A percentile compares a stretch with the other conserved stretches of the same genome.
Evolutionary conservation across 352 stramenopile species (phyloP).

Genomic region (Saprolegnia diclina): DNA sequence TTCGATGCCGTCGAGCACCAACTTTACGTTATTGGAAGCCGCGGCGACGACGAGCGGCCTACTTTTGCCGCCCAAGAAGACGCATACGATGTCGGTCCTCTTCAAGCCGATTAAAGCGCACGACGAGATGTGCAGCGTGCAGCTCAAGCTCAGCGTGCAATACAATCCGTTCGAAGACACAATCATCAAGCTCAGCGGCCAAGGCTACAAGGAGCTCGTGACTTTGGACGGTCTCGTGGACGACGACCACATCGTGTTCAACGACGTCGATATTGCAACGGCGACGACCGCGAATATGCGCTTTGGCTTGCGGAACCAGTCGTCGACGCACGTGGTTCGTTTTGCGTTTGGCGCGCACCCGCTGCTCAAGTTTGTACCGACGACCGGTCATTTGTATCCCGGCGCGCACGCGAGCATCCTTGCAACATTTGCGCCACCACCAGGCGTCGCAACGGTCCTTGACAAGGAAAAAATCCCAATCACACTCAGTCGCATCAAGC

Average conservation of each 20-base stretch:
- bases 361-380: conserved; percentile 68
- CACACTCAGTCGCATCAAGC: conserved; percentile 50
- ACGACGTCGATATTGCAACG: conserved; percentile 58
- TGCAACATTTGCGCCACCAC: conserved; percentile 54
- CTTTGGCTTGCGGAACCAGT: conserved; percentile 77
- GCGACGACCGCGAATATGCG: conserved; percentile 43
- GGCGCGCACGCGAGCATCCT: conserved; percentile 61
- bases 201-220: conserved; percentile 78
- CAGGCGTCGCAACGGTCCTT: conserved; percentile 30
- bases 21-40: conserved; percentile 58
- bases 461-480: conserved; percentile 41
- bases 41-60: conserved; percentile 58
- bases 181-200: conserved; percentile 56
- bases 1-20: conserved; percentile 67
- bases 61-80: conserved; percentile 55
- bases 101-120: conserved; percentile 82
- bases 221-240: conserved; percentile 81
- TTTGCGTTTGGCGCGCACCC: conserved; percentile 62
- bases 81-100: conserved; percentile 56
- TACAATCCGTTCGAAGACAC: conserved; percentile 90
- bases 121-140: conserved; percentile 42
- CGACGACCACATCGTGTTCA: conserved; percentile 82
- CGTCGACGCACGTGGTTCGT: conserved; percentile 38
- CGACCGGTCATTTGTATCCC: conserved; percentile 61
- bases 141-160: conserved; percentile 83